These are phyloP conservation scores for Blastocystis hominis DNA, from an alignment of 352 stramenopile genomes.

Conservation along the genomic window DNA sequence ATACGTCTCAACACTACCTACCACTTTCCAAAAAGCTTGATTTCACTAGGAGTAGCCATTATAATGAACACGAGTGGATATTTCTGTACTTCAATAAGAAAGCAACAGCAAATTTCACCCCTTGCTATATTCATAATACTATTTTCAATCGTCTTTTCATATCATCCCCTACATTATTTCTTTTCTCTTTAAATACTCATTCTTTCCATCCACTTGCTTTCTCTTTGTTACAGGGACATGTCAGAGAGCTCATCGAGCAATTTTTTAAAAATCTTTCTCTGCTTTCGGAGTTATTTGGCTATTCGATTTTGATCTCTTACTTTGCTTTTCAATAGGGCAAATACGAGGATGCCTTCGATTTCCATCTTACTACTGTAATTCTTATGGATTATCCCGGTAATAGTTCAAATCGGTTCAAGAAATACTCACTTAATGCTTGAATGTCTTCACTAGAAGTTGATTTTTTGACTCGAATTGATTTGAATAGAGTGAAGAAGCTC, in stretches of 20 bases:
- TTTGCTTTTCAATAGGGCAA: too few species aligned
- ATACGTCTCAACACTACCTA: constrained; percentile 63
- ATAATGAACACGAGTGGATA: constrained; percentile 41
- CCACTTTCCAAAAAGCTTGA: constrained; percentile 87
- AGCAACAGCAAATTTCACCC: not conserved
- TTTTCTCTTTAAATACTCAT: not conserved
- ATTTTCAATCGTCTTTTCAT: not conserved
- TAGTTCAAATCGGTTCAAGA: too few species aligned
- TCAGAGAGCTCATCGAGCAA: too few species aligned
- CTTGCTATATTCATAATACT: not conserved
- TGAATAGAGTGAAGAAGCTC: constrained; percentile 5
- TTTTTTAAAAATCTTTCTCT: too few species aligned
- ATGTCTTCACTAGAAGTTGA: not conserved
- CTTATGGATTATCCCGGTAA: too few species aligned
- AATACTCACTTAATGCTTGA: too few species aligned
- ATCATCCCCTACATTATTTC: not conserved
- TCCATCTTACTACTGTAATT: too few species aligned
- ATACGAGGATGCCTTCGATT: too few species aligned
- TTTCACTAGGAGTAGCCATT: constrained; percentile 69
- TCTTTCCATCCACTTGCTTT: too few species aligned
- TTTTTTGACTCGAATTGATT: not conserved
- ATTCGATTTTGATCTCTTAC: too few species aligned
- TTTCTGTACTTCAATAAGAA: constrained; percentile 15
- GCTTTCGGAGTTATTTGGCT: too few species aligned
- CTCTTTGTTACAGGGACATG: too few species aligned